A percentile compares a stretch with the other conserved stretches of the same genome.
Conservation (phyloP, 2,329 filamentous ascomycete species). For the Aspergillus alliaceus region DNA sequence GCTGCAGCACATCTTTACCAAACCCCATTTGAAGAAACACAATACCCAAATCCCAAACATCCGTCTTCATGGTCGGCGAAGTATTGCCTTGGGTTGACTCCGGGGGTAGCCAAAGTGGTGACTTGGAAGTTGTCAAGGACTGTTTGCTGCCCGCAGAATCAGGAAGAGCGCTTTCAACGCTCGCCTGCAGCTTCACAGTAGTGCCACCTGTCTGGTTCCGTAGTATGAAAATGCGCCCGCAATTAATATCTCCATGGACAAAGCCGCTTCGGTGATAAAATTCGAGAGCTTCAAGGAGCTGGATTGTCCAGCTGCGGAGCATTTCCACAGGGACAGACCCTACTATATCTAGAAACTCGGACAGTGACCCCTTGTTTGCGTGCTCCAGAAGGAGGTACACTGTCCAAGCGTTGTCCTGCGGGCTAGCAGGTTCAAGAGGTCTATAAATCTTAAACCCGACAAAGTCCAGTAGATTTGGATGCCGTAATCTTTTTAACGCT, state of each 20-base stretch:
- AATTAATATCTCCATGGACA: conserved; percentile 79
- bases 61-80: conserved; percentile 68
- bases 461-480: conserved; percentile 75
- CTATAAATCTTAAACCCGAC: conserved; percentile 79
- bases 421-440: conserved; percentile 40
- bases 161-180: conserved; percentile 52
- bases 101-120: conserved; percentile 79
- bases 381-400: conserved; percentile 74
- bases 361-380: conserved; percentile 78
- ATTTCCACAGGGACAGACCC: conserved; percentile 72
- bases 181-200: conserved; percentile 55
- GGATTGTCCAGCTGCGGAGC: conserved; percentile 85
- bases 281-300: conserved; percentile 83
- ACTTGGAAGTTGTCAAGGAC: conserved; percentile 61
- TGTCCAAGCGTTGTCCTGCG: conserved; percentile 58
- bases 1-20: conserved; percentile 72
- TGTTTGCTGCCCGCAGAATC: conserved; percentile 45
- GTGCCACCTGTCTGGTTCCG: conserved; percentile 68
- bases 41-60: conserved; percentile 93
- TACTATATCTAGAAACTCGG: conserved; percentile 77
- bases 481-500: conserved; percentile 69
- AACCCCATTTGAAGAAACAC: conserved; percentile 94
- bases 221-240: conserved; percentile 76
- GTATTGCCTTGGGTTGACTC: conserved; percentile 66
- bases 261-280: conserved; percentile 84